These are phyloP conservation scores for Rhododendron williamsianum DNA, from an alignment of 148 eudicot species.

Conservation along the genomic window DNA sequence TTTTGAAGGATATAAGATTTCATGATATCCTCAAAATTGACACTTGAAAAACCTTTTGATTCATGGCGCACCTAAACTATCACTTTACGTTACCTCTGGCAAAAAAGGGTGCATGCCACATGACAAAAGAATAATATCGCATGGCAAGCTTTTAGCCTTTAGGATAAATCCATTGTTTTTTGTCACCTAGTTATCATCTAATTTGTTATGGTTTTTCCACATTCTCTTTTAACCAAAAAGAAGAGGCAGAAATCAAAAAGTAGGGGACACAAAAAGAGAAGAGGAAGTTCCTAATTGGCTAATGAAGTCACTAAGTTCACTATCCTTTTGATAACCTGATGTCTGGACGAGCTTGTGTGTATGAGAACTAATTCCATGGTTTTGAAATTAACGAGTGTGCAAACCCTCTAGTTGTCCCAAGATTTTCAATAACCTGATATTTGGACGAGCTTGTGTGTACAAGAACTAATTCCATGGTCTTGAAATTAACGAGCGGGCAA, in stretches of 20 bases:
- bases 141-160: background rate
- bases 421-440: too few relatives aligned
- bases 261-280: background rate
- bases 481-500: background rate
- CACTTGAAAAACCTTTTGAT: background rate
- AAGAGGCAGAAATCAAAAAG: background rate
- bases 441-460: background rate
- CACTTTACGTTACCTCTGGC: background rate
- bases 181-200: background rate
- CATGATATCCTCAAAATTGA: background rate
- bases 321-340: background rate
- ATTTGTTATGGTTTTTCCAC: background rate
- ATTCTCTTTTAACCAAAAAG: background rate
- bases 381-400: too few relatives aligned
- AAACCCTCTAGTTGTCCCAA: too few relatives aligned
- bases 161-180: background rate
- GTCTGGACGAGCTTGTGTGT: too few relatives aligned
- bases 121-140: background rate
- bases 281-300: background rate
- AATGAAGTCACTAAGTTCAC: background rate
- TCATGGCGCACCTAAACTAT: background rate
- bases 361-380: too few relatives aligned
- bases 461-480: too few relatives aligned
- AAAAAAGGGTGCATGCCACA: background rate
- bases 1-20: background rate